A percentile compares a stretch with the other conserved stretches of the same genome.
Conservation (phyloP, 2,329 filamentous ascomycete genomes). For the Penicillium oxalicum region DNA sequence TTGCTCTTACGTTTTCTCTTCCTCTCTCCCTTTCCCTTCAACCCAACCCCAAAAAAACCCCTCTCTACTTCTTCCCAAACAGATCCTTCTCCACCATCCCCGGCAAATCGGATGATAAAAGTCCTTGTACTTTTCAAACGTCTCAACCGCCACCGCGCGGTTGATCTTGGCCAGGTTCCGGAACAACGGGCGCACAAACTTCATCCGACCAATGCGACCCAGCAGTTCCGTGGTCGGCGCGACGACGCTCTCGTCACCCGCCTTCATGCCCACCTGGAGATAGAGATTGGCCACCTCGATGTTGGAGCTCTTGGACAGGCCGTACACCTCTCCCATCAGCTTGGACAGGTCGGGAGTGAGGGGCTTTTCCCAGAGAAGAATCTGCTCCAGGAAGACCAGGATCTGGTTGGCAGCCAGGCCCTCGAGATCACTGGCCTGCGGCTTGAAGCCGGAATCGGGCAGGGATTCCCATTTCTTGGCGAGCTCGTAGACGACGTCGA, state of each 20-base stretch:
- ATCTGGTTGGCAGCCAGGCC: conserved; percentile 79
- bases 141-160: conserved; percentile 66
- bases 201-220: conserved; percentile 85
- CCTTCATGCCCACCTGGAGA: conserved; percentile 70
- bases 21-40: not conserved
- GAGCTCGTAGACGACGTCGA: conserved; percentile 76
- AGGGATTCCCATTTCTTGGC: conserved; percentile 71
- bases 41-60: not conserved
- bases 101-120: conserved; percentile 96
- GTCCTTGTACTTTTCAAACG: conserved; percentile 78
- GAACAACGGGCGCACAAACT: conserved; percentile 87
- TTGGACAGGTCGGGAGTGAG: conserved; percentile 62
- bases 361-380: conserved; percentile 62
- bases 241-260: conserved; percentile 64
- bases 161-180: conserved; percentile 69
- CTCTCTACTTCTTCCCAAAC: conserved; percentile 38
- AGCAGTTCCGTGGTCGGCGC: conserved; percentile 67
- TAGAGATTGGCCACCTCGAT: conserved; percentile 80
- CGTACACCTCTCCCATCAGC: conserved; percentile 69
- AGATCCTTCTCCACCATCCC: conserved; percentile 81
- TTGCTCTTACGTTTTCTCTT: no score
- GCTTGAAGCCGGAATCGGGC: conserved; percentile 47
- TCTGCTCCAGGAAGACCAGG: conserved; percentile 78
- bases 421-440: conserved; percentile 62
- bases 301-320: conserved; percentile 68